phyloP scores from a whole-genome alignment of 306 rosid species.

The Corylus heterophylla region DNA sequence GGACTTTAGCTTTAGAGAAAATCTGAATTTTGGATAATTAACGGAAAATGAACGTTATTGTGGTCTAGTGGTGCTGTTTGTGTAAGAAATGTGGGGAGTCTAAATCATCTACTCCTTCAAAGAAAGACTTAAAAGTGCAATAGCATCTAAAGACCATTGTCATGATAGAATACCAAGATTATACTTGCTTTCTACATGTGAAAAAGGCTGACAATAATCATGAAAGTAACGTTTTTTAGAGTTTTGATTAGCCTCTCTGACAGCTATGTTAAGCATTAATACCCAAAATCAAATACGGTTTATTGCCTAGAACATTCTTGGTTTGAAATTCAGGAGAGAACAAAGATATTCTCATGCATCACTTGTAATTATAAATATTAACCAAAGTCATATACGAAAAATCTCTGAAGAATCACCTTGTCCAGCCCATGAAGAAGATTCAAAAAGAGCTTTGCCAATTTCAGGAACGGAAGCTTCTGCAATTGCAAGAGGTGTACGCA shows the following conservation, averaged over 20 bases:
- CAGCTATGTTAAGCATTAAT: neutral
- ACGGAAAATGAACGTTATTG: no score
- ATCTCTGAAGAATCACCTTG: conserved; percentile 58
- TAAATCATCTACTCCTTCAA: neutral
- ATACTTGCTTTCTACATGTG: neutral
- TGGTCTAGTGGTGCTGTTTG: no score
- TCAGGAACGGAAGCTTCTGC: conserved; percentile 93
- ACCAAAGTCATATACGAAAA: neutral
- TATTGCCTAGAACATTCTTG: neutral
- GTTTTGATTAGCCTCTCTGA: neutral
- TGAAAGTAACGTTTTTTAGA: neutral
- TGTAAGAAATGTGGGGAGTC: no score
- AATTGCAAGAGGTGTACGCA: conserved; percentile 86
- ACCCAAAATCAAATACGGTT: neutral
- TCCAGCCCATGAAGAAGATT: conserved; percentile 81
- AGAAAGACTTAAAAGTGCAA: neutral
- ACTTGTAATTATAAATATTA: conserved; percentile 4
- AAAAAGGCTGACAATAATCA: neutral
- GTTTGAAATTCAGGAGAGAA: neutral
- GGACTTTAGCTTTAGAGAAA: no score
- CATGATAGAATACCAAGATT: neutral
- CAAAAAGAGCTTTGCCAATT: conserved; percentile 81
- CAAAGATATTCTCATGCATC: neutral
- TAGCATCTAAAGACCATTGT: neutral
- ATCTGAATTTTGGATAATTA: no score